Evolutionary conservation across 208 protist genomes (phyloP), one percentile per base, ranked within the genome.

Genomic region (Leishmania tarentolae): DNA sequence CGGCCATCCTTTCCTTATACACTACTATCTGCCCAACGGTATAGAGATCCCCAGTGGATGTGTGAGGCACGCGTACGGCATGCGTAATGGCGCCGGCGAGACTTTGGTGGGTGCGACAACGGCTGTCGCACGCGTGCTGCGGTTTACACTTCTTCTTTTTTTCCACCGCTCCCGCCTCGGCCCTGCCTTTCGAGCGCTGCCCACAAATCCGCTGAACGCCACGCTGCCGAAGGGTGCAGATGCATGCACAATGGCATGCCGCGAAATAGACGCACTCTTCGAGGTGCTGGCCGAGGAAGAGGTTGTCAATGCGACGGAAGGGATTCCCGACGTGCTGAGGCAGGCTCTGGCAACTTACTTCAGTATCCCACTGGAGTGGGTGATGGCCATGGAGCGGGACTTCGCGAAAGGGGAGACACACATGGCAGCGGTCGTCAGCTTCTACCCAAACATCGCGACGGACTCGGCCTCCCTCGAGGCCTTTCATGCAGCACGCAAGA

Each of bases 371-470:
- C 52, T 85, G 46, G 72, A 73, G 35, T 71, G 77, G 78, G 76
- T 92, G 31, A 59, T 77, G 56, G 87, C 89, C 78, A 94, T 95
- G 90, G 84, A 85, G 79, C 88, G 90, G 57, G 90, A 92, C 79
- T 91, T 92, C 77, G 28, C 78, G 44, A 81, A 80, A 31, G 81
- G 75, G 31, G 88, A 91, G 74, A 44, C 86, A 28, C 82, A 92
- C 76, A 85, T 95, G 82, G 78, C 76, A 35, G 84, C 88, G 8
- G 73, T 70, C n/a, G 77, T 82, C 1, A 74, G 76, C 42, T 90
- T 91, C 71, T 78, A 75, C 66, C 83, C 84, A 21, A 86, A 86
- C 66, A 42, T 83, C 68, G 57, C 65, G 47, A 80, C 78, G 8
- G 56, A 76, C 52, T 63, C 50, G 50, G 79, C 69, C 42, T 79